Base-by-base conservation (phyloP, 2,329 filamentous ascomycete genomes). In the Fusarium foetens region DNA sequence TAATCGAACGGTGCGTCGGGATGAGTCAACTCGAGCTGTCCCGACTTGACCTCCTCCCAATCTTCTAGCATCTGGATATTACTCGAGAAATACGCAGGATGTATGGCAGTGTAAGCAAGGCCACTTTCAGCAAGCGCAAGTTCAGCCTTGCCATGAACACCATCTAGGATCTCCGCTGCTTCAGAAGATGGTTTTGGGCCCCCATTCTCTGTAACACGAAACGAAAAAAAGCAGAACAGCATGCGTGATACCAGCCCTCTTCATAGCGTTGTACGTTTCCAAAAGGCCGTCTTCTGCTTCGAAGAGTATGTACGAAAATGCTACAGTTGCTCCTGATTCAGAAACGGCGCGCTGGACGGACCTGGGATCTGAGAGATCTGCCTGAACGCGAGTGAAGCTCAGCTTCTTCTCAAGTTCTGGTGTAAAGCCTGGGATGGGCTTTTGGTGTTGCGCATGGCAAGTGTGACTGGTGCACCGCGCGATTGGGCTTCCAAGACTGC, bases 401-500 rank as follows among this genome's bases (percentile, higher is more conserved):
- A 36, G 16, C 14, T 54, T 23, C 6, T 46, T 41, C 27, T 71
- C 62, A 0, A 16, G 16, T 8, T 70, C 33, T 6, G 62, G 14
- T 0, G 51, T 58, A 8, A 71, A 23, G 11, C 52, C 61, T 0
- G 62, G 55, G 9, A 71, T 71, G 0, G 45, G 19, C 5, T 71
- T 71, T 46, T 31, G 27, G n/a, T 27, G 3, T 71, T 54, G 17
- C 68, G 67, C 55, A 71, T 63, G 13, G 68, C 68, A 17, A 71
- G 67, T 2, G 54, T 60, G 3, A 71, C 68, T 39, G 45, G 13
- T 0, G 55, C 62, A 6, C 67, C 62, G 6, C 57, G 46, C 1
- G 43, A 33, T n/a, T 71, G 68, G 21, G 62, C 67, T 19, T 71
- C 62, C 5, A 71, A n/a, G 6, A 62, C 62, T 1, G 67, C 67